A percentile compares a stretch with the other conserved stretches of the same genome.
Conservation (phyloP, 2,329 filamentous ascomycete species). For the Mycosphaerella sp. region DNA sequence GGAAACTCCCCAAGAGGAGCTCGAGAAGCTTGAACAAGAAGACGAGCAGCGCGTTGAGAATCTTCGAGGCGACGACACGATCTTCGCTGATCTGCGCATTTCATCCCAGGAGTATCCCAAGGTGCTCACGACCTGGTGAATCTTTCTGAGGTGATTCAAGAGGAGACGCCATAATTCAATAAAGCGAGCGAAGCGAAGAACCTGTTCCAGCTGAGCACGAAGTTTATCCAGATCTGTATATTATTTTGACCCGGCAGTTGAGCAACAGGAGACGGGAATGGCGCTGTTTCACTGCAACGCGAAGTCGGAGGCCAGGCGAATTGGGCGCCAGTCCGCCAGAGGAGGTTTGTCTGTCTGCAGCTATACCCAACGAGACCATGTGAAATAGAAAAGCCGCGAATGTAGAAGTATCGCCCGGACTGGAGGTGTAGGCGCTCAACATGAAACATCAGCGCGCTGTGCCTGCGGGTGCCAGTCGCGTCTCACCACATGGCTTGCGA, state of each 20-base stretch:
- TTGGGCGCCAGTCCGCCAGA: not conserved
- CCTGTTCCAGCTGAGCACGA: no score
- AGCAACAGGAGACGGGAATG: not conserved
- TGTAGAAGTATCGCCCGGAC: not conserved
- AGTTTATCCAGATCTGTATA: no score
- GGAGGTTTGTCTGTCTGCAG: constrained; percentile 1
- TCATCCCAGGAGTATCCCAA: constrained; percentile 59
- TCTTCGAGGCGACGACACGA: constrained; percentile 52
- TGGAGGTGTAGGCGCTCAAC: constrained; percentile 12
- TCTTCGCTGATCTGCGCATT: constrained; percentile 56
- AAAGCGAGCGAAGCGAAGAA: no score
- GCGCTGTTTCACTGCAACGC: not conserved
- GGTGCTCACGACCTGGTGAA: constrained; percentile 55
- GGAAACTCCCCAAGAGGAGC: constrained; percentile 60
- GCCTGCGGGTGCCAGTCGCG: constrained; percentile 4
- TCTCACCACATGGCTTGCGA: constrained; percentile 9
- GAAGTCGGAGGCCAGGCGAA: not conserved
- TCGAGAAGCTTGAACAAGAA: constrained; percentile 69
- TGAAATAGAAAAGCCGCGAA: not conserved
- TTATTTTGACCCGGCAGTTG: no score
- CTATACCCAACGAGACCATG: constrained; percentile 8
- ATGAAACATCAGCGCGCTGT: constrained; percentile 6
- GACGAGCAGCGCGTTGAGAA: constrained; percentile 61
- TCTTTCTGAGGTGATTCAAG: not conserved
- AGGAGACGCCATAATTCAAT: no score